Percentiles rank a stretch among this genome's conserved stretches.
These are phyloP conservation scores for Nicotiana knightiana DNA, from an alignment of 257 asterid species.

Conservation along the genomic window DNA sequence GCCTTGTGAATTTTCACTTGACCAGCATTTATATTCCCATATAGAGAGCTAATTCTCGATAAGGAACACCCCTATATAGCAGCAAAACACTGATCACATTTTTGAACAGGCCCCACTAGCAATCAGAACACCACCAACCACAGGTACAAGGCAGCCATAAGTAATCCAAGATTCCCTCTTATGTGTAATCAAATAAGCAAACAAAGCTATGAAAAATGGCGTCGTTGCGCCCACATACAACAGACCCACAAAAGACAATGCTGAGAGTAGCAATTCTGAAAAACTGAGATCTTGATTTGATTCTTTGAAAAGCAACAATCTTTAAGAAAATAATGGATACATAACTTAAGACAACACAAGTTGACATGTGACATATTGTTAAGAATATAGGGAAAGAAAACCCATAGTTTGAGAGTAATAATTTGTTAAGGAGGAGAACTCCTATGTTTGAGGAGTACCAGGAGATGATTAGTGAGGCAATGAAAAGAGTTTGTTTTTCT, in stretches of 20 bases:
- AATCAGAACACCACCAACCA: conserved; percentile 32
- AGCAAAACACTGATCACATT: not conserved
- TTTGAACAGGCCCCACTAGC: conserved; percentile 33
- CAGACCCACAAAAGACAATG: conserved; percentile 29
- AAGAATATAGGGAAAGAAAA: no score
- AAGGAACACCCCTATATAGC: not conserved
- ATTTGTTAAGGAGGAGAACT: no score
- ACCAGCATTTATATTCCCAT: not conserved
- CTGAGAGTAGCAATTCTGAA: conserved; percentile 29
- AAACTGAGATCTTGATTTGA: conserved; percentile 29
- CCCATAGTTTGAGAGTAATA: no score
- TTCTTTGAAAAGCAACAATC: conserved; percentile 7
- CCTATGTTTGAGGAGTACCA: no score
- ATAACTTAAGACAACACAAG: no score
- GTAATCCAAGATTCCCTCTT: conserved; percentile 35
- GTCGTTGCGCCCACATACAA: conserved; percentile 35
- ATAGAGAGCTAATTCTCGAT: not conserved
- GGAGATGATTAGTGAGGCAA: no score
- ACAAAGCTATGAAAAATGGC: conserved; percentile 32
- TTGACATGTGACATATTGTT: no score
- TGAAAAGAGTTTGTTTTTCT: not conserved
- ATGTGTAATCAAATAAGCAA: conserved; percentile 28
- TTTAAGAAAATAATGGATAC: no score
- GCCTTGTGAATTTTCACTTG: not conserved
- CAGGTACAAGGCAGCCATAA: conserved; percentile 28